Conservation (phyloP, 1,284 basidiomycete species). For the Pyrrhoderma lamaoense region DNA sequence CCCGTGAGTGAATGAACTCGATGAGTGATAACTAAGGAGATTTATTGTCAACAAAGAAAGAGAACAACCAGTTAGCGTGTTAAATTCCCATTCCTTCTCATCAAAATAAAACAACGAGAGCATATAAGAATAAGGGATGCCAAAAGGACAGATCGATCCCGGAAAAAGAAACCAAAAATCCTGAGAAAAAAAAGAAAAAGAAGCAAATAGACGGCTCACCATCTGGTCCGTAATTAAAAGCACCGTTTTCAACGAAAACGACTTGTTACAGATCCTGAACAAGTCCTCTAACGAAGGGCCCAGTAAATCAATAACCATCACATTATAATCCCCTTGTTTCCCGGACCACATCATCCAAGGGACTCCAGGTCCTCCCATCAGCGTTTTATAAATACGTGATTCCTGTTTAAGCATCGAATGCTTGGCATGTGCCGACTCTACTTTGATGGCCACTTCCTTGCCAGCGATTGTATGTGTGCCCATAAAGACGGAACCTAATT, state of each 20-base stretch:
- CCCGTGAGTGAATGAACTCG: slow-evolving; percentile 67
- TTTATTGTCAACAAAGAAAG: no score
- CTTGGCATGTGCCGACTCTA: slow-evolving; percentile 81
- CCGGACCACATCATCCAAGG: slow-evolving; percentile 96
- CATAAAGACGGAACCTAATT: slow-evolving; percentile 81
- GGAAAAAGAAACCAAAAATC: no score
- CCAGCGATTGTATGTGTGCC: slow-evolving; percentile 94
- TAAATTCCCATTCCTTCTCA: no score
- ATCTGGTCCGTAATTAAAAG: slow-evolving; percentile 89
- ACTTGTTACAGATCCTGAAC: slow-evolving; percentile 92
- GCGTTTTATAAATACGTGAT: slow-evolving; percentile 85
- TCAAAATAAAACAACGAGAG: no score
- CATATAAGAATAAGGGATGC: no score
- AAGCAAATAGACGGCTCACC: slow-evolving; percentile 45
- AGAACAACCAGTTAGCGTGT: no score
- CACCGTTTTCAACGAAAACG: slow-evolving; percentile 90
- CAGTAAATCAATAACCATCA: slow-evolving; percentile 93
- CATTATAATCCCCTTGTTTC: slow-evolving; percentile 91
- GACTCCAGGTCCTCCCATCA: slow-evolving; percentile 89
- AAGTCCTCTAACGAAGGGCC: slow-evolving; percentile 91
- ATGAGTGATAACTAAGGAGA: slow-evolving; percentile 58
- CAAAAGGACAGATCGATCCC: no score
- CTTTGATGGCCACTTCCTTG: slow-evolving; percentile 95
- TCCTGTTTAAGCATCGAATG: slow-evolving; percentile 87
- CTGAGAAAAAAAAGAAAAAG: not conserved